Evolutionary conservation across 805 yeast species (phyloP), one percentile per base, ranked within the genome.

Genomic region (Ogataea haglerorum): DNA sequence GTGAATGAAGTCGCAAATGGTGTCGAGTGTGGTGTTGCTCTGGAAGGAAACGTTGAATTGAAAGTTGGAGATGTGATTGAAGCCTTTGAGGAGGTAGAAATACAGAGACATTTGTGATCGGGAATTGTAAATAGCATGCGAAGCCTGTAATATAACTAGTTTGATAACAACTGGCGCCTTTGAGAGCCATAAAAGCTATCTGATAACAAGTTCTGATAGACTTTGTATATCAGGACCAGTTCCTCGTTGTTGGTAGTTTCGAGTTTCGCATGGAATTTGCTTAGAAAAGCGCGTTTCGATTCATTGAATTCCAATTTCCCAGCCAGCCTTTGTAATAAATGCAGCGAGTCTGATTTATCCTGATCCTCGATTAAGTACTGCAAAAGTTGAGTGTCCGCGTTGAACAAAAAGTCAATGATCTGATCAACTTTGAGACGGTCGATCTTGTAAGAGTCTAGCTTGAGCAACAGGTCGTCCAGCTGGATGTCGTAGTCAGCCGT

Each of bases 11-110:
- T 85, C 7, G 76, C 76, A 43, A 90, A 86, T 63, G 97, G 96
- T 21, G 75, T 75, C 21, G 99, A 93, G 52, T 93, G 97, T 69
- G 99, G 99, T 38, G 58, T 91, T 17, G 67, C 87, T 0, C 79
- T 93, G 48, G 73, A 79, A 50, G 51, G 52, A 16, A 54, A 45
- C 19, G 57, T 62, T 3, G 54, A 53, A 4, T 21, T 60, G 3
- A 17, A 45, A 9, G 80, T 69, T 14, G 96, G 95, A 13, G 98
- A 93, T 63, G 54, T 68, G 3, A 69, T 93, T 18, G 82, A 86
- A 55, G 82, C 80, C 2, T 79, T 74, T 49, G 95, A 89, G 60
- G 85, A 81, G 48, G 67, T 77, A 8, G 68, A 68, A 38, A 68
- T 80, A 14, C 74, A 79, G 44, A 70, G 85, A 54, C 77, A 71